Percentiles rank a stretch among this genome's conserved stretches.
phyloP scores from a whole-genome alignment of 2,329 filamentous ascomycete species.

The Colletotrichum costaricense region DNA sequence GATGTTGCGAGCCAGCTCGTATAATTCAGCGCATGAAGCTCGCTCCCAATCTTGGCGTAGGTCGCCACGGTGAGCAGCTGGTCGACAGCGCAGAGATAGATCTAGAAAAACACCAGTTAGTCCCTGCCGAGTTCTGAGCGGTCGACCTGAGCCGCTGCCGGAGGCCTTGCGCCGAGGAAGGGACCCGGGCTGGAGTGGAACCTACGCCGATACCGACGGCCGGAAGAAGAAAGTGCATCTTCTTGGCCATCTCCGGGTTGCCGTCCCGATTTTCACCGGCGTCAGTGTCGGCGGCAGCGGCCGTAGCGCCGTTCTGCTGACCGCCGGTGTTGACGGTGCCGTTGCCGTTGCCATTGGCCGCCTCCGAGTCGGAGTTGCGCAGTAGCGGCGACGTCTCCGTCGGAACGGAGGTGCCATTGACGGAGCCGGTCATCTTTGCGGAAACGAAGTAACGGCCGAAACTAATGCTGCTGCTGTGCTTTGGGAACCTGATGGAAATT shows the following conservation, averaged over 20 bases:
- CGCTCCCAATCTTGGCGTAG: constrained; percentile 82
- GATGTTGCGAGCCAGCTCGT: constrained; percentile 78
- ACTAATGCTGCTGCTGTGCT: not conserved
- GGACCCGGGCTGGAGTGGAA: not conserved
- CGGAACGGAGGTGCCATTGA: constrained; percentile 21
- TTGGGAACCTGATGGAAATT: not conserved
- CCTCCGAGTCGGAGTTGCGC: constrained; percentile 18
- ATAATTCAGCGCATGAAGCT: constrained; percentile 78
- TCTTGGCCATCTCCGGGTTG: constrained; percentile 44
- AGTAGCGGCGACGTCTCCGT: constrained; percentile 45
- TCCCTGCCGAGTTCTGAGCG: not conserved
- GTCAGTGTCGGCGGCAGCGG: not conserved
- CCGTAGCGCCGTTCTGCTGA: constrained; percentile 26
- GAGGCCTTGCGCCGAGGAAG: not conserved
- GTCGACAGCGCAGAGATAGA: constrained; percentile 79
- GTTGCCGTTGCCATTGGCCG: constrained; percentile 21
- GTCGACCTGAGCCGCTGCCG: not conserved
- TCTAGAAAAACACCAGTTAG: constrained; percentile 50
- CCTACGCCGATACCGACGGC: constrained; percentile 52
- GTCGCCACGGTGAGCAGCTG: constrained; percentile 82
- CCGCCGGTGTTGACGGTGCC: constrained; percentile 1
- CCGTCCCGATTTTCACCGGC: constrained; percentile 36
- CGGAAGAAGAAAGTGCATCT: constrained; percentile 51
- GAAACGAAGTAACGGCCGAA: not conserved
- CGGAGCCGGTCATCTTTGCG: constrained; percentile 18